Conservation (phyloP, 2,329 filamentous ascomycete species). For the Endothia cerciana region DNA sequence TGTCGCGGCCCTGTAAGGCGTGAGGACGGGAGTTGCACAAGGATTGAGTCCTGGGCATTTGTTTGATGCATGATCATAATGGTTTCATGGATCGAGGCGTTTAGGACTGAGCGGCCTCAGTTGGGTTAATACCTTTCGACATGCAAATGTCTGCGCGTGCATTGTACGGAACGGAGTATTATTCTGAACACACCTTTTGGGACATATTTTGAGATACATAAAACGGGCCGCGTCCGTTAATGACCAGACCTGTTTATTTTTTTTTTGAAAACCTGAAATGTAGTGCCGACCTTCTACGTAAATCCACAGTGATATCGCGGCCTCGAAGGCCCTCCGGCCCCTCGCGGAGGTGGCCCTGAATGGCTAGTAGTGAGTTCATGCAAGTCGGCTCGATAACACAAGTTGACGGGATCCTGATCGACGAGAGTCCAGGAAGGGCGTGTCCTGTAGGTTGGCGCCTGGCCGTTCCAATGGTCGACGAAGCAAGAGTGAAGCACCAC, state of each 20-base stretch:
- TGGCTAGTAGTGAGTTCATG: too few relatives aligned
- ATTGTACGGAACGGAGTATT: conserved; percentile 2
- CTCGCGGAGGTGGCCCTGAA: too few relatives aligned
- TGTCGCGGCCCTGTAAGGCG: conserved; percentile 21
- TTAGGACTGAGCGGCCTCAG: conserved; percentile 9
- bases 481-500: background rate
- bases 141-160: conserved; percentile 11
- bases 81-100: conserved; percentile 18
- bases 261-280: too few relatives aligned
- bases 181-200: conserved; percentile 13
- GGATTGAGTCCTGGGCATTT: conserved; percentile 14
- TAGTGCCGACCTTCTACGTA: background rate
- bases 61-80: conserved; percentile 11
- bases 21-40: background rate
- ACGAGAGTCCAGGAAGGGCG: background rate
- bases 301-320: background rate
- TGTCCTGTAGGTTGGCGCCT: too few relatives aligned
- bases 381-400: background rate
- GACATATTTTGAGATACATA: conserved; percentile 14
- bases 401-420: background rate
- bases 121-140: conserved; percentile 9
- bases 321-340: too few relatives aligned
- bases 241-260: conserved; percentile 8
- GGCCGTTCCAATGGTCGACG: too few relatives aligned
- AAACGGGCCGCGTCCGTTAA: conserved; percentile 9